These are phyloP conservation scores for Pseudogymnoascus sp. DNA, from an alignment of 2,329 filamentous ascomycete genomes.

Conservation along the genomic window DNA sequence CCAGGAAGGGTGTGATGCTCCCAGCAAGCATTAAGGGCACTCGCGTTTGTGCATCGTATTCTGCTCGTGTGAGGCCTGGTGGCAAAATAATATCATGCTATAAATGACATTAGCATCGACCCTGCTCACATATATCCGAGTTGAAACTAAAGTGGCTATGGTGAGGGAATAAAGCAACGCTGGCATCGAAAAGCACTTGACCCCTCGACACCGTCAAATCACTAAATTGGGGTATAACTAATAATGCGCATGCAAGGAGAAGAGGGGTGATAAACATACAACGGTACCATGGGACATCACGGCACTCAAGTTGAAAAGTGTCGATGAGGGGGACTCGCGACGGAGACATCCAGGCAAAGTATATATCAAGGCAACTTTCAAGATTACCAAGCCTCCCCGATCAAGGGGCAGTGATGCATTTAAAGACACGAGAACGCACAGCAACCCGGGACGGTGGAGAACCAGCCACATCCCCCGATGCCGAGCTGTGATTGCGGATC, in stretches of 20 bases:
- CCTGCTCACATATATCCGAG: not conserved
- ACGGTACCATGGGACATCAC: not conserved
- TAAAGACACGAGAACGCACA: not conserved
- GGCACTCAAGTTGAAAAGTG: not conserved
- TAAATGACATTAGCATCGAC: not conserved
- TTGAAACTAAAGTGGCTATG: not conserved
- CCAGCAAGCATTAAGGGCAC: slow-evolving; percentile 14
- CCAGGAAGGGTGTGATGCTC: slow-evolving; percentile 14
- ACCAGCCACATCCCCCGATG: not conserved
- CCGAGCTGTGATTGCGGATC: not conserved
- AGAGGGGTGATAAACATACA: not conserved
- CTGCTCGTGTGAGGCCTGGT: not conserved
- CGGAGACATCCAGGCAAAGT: slow-evolving; percentile 1
- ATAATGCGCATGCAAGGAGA: not conserved
- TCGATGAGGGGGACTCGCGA: not conserved
- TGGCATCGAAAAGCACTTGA: not conserved
- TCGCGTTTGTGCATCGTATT: slow-evolving; percentile 12
- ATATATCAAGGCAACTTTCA: not conserved
- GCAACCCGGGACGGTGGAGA: not conserved
- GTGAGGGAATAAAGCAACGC: not conserved
- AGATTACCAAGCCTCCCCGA: not conserved
- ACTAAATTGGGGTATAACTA: not conserved
- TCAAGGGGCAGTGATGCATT: not conserved
- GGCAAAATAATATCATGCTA: not conserved
- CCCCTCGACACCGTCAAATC: not conserved